Conservation (phyloP, 148 eudicot species). For the Persicaria maculosa region DNA sequence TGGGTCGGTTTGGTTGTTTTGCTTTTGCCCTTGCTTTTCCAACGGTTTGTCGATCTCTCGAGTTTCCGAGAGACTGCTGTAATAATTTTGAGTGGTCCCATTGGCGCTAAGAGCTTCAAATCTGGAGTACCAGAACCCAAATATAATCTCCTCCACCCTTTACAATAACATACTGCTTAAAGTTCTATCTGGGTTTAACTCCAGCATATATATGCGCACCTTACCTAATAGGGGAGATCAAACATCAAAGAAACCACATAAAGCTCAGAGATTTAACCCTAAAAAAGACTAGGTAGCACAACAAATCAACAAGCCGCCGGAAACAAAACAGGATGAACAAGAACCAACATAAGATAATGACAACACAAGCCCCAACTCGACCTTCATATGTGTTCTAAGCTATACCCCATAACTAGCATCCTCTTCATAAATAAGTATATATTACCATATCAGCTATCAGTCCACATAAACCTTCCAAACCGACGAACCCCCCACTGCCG, state of each 20-base stretch:
- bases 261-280: not conserved
- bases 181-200: too few relatives aligned
- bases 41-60: too few relatives aligned
- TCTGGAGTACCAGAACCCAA: too few relatives aligned
- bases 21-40: too few relatives aligned
- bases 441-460: not conserved
- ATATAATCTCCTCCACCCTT: too few relatives aligned
- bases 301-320: not conserved
- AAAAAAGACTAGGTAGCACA: not conserved
- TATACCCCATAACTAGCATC: constrained; percentile 2
- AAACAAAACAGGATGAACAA: not conserved
- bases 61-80: too few relatives aligned
- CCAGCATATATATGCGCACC: not conserved
- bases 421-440: not conserved
- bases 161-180: too few relatives aligned
- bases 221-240: not conserved
- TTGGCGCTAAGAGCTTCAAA: too few relatives aligned
- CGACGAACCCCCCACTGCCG: too few relatives aligned
- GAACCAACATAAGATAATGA: not conserved
- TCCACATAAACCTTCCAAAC: not conserved
- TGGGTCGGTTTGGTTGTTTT: too few relatives aligned
- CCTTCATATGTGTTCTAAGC: not conserved
- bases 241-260: not conserved
- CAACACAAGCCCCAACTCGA: not conserved
- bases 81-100: too few relatives aligned